phyloP scores from a whole-genome alignment of 108 stramenopile species.

The Licmophora abbreviata region DNA sequence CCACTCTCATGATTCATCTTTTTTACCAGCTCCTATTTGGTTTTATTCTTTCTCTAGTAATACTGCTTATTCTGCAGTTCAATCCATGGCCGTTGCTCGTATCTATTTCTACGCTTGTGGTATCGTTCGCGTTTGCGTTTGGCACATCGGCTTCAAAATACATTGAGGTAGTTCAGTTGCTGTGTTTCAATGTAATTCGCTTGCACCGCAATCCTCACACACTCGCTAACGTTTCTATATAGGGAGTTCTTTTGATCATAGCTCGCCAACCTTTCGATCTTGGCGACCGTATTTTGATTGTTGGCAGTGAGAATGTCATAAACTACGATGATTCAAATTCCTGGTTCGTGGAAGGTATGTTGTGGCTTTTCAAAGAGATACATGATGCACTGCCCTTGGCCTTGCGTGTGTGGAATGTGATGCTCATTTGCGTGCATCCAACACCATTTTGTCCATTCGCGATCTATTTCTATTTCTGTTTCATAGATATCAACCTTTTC shows the following conservation, averaged over 20 bases:
- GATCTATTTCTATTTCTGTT: background rate
- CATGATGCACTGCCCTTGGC: background rate
- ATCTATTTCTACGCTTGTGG: conserved; percentile 53
- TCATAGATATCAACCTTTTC: conserved; percentile 48
- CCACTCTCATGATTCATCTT: background rate
- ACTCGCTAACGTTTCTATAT: background rate
- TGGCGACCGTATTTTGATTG: conserved; percentile 74
- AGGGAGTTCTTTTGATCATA: conserved; percentile 64
- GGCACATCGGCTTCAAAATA: conserved; percentile 56
- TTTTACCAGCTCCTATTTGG: conserved; percentile 24
- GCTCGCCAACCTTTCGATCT: conserved; percentile 70
- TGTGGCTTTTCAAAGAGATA: background rate
- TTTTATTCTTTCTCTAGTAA: conserved; percentile 42
- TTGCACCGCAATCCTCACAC: background rate
- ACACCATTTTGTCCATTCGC: conserved; percentile 1
- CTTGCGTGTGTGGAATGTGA: background rate
- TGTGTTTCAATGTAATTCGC: background rate
- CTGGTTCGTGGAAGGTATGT: conserved; percentile 76
- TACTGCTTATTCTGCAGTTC: conserved; percentile 43
- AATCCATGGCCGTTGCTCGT: conserved; percentile 73
- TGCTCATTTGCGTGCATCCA: background rate
- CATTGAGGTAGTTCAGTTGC: conserved; percentile 34
- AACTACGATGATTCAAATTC: conserved; percentile 24
- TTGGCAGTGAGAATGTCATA: conserved; percentile 16
- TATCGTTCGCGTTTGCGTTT: conserved; percentile 68